A percentile compares a stretch with the other conserved stretches of the same genome.
Evolutionary conservation across 768 basidiomycete genomes (phyloP).

Genomic region (Suillus plorans): DNA sequence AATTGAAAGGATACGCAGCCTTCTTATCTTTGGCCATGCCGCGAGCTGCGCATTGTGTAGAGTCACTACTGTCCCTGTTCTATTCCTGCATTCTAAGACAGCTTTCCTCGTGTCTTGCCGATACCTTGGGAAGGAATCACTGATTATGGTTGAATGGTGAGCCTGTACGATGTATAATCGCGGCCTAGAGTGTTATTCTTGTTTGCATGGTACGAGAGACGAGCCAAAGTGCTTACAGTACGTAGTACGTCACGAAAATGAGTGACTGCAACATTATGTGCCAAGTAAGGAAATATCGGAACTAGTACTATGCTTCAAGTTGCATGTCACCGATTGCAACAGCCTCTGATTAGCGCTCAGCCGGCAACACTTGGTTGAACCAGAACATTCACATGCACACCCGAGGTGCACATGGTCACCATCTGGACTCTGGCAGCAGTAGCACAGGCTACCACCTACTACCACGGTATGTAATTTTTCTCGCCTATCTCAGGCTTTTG

Average conservation of each 20-base stretch:
- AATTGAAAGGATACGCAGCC: background rate
- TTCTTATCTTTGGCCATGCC: background rate
- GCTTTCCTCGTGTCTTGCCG: background rate
- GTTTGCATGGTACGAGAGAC: background rate
- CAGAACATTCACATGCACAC: background rate
- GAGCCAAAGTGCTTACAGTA: background rate
- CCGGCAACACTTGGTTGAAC: background rate
- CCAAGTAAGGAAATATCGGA: too few species aligned
- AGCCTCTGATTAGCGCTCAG: background rate
- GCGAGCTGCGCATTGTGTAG: background rate
- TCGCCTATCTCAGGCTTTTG: background rate
- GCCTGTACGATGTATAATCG: background rate
- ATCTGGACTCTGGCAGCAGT: background rate
- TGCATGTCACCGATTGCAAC: too few species aligned
- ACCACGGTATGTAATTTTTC: background rate
- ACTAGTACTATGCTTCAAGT: too few species aligned
- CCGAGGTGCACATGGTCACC: background rate
- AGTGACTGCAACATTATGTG: too few species aligned
- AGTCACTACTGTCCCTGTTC: background rate
- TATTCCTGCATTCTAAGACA: background rate
- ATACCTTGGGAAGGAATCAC: background rate
- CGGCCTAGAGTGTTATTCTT: background rate
- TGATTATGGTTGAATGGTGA: background rate
- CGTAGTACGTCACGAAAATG: too few species aligned
- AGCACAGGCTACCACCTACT: background rate